Base-by-base conservation (phyloP, 2,329 filamentous ascomycete species). In the Coleophoma cylindrospora region DNA sequence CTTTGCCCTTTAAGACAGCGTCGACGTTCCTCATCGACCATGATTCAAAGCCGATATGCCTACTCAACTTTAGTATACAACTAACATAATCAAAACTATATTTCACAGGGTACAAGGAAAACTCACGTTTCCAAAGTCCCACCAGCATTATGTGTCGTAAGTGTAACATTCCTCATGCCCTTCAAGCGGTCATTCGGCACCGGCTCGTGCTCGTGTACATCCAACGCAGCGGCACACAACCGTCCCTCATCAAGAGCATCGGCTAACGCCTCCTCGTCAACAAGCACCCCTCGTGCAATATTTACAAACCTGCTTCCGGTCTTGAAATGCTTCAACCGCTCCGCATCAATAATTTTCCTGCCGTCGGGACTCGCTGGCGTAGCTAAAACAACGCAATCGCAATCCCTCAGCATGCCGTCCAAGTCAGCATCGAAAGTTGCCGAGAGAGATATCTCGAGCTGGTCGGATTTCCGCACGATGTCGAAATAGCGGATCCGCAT, bases 401-500 rank as follows among this genome's bases (percentile, higher is more conserved):
- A 69, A 1, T 61, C 64, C 0, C 60, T 61, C 3, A 86, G 60
- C 40, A 88, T 69, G n/a, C 68, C 66, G 43, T 77, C 70, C 4
- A 88, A 66, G 1, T 67, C 69, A 1, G 59, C 57, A 57, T 80
- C 77, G 61, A 74, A 84, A 1, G 64, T 72, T 2, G 79, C 82
- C 34, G 79, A 76, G 11, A 83, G 54, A 0, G 64, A 62, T 5
- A 65, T 60, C 53, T 65, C 64, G 17, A 55, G 51, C 1, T 47
- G 36, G 6, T 47, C 34, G 3, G 54, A 40, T 58, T 80, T 77
- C 6, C 72, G 60, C 21, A 70, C 66, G 1, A 85, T 66, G 63
- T 88, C 84, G 60, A 78, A 73, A 61, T 87, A 88, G 50, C 75
- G 68, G 34, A 90, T 76, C 37, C 74, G 68, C 86, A 90, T 89